Evolutionary conservation across 305 asterid genomes (phyloP).

Genomic region (Salvia sclarea): DNA sequence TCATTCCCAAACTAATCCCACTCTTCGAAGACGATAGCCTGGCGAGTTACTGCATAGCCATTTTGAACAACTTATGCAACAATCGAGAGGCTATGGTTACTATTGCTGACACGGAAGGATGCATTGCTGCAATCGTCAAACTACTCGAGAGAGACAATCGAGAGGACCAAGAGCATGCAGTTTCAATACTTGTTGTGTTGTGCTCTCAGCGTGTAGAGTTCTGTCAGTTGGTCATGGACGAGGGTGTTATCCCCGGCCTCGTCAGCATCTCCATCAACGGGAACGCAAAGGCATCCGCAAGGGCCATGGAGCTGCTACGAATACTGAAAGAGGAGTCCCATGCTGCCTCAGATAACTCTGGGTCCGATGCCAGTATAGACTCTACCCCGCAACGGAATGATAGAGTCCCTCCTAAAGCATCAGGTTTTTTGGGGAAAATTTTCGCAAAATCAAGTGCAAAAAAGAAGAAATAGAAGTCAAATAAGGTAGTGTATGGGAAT

Average conservation of each 20-base stretch:
- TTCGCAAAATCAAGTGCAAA: slow-evolving; percentile 38
- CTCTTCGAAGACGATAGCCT: slow-evolving; percentile 41
- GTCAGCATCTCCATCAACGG: slow-evolving; percentile 60
- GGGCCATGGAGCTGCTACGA: slow-evolving; percentile 69
- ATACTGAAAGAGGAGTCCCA: slow-evolving; percentile 50
- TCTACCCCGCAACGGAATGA: slow-evolving; percentile 28
- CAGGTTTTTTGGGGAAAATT: slow-evolving; percentile 45
- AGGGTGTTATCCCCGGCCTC: slow-evolving; percentile 68
- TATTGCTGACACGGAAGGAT: slow-evolving; percentile 64
- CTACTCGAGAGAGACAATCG: slow-evolving; percentile 54
- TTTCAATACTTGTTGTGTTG: slow-evolving; percentile 60
- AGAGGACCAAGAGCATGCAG: slow-evolving; percentile 72
- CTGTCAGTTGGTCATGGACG: slow-evolving; percentile 64
- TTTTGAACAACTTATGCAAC: slow-evolving; percentile 52
- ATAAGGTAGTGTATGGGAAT: background rate
- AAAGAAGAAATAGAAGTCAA: slow-evolving; percentile 31
- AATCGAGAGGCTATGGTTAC: slow-evolving; percentile 41
- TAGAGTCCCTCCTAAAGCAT: slow-evolving; percentile 34
- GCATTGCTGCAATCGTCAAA: slow-evolving; percentile 53
- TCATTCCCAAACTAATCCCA: slow-evolving; percentile 59
- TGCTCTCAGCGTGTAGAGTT: slow-evolving; percentile 54
- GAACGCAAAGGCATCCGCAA: slow-evolving; percentile 51
- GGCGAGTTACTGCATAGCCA: slow-evolving; percentile 46
- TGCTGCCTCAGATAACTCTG: slow-evolving; percentile 35
- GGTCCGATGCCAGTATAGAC: slow-evolving; percentile 24